Conservation (phyloP, 2,329 filamentous ascomycete genomes). For the Diplodia seriata region DNA sequence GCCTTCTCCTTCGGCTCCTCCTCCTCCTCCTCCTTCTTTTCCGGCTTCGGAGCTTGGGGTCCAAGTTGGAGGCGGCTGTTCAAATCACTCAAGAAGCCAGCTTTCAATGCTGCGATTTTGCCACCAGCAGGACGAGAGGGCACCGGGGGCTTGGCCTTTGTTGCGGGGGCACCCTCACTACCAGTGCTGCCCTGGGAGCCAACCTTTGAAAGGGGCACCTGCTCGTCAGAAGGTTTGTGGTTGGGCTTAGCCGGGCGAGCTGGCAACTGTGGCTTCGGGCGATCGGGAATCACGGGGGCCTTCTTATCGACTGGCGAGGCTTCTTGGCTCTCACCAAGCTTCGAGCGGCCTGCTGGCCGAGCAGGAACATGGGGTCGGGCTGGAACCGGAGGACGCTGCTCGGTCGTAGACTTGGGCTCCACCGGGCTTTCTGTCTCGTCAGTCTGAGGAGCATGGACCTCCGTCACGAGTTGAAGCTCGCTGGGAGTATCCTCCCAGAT, state of each 20-base stretch:
- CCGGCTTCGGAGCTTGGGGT: constrained; percentile 79
- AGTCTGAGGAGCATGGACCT: constrained; percentile 62
- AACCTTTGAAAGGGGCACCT: constrained; percentile 46
- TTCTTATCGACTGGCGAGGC: constrained; percentile 60
- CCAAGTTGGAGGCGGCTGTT: constrained; percentile 89
- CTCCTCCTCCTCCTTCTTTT: constrained; percentile 62
- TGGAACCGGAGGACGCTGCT: constrained; percentile 36
- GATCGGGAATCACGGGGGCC: constrained; percentile 60
- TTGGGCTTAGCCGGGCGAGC: constrained; percentile 63
- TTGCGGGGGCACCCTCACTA: constrained; percentile 50
- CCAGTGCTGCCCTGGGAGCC: constrained; percentile 38
- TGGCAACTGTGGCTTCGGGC: constrained; percentile 70
- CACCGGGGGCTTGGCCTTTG: constrained; percentile 82
- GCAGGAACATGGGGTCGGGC: constrained; percentile 43
- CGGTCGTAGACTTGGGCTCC: constrained; percentile 20
- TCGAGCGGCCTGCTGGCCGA: constrained; percentile 40
- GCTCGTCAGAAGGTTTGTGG: constrained; percentile 41
- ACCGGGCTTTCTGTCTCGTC: constrained; percentile 48
- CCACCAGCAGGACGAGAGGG: constrained; percentile 78
- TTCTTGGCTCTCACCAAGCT: constrained; percentile 34
- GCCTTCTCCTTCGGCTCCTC: constrained; percentile 70
- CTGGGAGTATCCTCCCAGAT: constrained; percentile 95
- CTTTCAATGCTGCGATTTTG: constrained; percentile 91
- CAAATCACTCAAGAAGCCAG: constrained; percentile 89
- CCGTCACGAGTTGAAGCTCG: constrained; percentile 79